Evolutionary conservation across 1,284 basidiomycete genomes (phyloP).

Genomic region (Marasmius oreades): DNA sequence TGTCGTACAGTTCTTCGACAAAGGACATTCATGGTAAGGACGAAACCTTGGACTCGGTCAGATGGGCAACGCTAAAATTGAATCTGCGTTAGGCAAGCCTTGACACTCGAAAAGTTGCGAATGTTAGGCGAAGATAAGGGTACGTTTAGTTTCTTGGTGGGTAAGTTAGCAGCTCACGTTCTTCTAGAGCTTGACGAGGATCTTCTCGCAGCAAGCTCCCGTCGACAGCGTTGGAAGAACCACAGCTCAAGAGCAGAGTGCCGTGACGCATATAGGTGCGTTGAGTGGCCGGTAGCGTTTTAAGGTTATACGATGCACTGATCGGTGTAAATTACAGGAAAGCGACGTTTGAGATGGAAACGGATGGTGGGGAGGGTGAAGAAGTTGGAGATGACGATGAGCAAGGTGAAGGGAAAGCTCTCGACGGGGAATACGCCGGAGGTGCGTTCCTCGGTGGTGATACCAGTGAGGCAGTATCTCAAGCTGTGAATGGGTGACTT

Average conservation of each 20-base stretch:
- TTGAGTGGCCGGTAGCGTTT: constrained; percentile 8
- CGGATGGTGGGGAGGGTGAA: constrained; percentile 22
- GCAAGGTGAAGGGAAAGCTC: background rate
- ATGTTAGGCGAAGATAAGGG: constrained; percentile 56
- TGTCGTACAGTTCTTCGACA: constrained; percentile 71
- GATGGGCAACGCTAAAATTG: constrained; percentile 2
- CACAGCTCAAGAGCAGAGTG: constrained; percentile 40
- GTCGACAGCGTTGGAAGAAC: constrained; percentile 50
- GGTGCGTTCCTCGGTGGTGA: background rate
- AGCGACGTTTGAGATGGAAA: constrained; percentile 50
- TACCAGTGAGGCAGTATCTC: background rate
- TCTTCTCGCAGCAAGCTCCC: constrained; percentile 39
- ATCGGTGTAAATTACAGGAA: constrained; percentile 25
- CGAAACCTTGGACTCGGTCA: background rate
- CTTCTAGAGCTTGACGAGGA: constrained; percentile 47
- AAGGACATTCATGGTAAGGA: constrained; percentile 52
- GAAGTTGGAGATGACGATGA: background rate
- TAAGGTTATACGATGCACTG: background rate
- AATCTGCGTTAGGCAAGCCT: constrained; percentile 45
- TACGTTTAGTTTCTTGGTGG: constrained; percentile 21
- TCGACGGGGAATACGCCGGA: background rate
- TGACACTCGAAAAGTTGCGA: constrained; percentile 44
- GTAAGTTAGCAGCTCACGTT: background rate
- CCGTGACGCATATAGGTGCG: constrained; percentile 45
- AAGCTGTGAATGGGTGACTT: background rate